phyloP scores from a whole-genome alignment of 2,329 filamentous ascomycete genomes.

The Fusarium sp. region DNA sequence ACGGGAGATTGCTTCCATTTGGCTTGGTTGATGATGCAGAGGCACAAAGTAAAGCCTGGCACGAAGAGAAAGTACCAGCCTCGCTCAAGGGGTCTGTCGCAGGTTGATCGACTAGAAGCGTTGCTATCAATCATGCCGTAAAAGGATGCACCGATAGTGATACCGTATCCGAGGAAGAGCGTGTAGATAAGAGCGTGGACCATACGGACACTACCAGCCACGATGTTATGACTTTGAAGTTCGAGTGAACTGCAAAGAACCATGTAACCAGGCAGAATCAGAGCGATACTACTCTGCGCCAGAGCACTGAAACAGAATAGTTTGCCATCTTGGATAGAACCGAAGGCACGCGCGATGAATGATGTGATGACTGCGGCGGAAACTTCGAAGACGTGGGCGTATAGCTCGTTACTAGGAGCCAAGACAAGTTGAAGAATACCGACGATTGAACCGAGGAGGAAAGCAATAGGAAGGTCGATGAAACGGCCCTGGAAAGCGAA shows the following conservation, averaged over 20 bases:
- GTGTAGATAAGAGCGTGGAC: constrained; percentile 82
- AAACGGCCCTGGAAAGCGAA: constrained; percentile 83
- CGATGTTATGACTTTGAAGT: constrained; percentile 75
- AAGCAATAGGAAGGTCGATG: constrained; percentile 82
- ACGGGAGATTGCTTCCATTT: constrained; percentile 82
- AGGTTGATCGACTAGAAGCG: constrained; percentile 59
- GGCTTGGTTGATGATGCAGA: constrained; percentile 83
- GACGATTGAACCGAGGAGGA: constrained; percentile 78
- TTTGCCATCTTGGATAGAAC: constrained; percentile 68
- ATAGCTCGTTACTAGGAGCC: constrained; percentile 78
- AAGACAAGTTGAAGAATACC: constrained; percentile 80
- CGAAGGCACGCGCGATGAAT: constrained; percentile 75
- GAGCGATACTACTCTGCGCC: constrained; percentile 77
- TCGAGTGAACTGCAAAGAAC: constrained; percentile 66
- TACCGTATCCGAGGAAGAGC: constrained; percentile 78
- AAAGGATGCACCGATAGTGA: constrained; percentile 74
- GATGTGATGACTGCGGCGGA: constrained; percentile 72
- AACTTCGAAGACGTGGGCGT: constrained; percentile 65
- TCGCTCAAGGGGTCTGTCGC: constrained; percentile 57
- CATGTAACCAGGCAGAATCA: constrained; percentile 75
- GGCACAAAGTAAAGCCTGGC: constrained; percentile 76
- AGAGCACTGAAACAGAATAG: constrained; percentile 78
- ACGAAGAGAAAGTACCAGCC: constrained; percentile 77
- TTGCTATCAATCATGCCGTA: constrained; percentile 71
- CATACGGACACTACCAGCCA: constrained; percentile 79